phyloP scores from a whole-genome alignment of 768 basidiomycete species.

The Boletus patriciae region DNA sequence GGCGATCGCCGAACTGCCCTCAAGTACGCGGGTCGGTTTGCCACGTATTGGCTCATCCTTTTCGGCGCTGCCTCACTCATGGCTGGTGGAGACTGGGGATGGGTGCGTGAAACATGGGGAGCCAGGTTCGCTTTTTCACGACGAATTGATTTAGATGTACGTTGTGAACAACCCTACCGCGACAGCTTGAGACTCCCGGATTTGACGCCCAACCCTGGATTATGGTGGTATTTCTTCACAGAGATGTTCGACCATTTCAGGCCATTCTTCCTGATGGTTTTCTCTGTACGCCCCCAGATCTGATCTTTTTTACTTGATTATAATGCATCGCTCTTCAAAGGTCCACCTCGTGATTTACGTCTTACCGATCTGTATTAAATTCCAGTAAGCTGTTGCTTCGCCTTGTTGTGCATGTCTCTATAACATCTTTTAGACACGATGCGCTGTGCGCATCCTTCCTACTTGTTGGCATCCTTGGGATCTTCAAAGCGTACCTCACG shows the following conservation, averaged over 20 bases:
- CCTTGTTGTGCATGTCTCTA: background rate
- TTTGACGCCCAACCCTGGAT: slow-evolving; percentile 88
- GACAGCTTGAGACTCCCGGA: slow-evolving; percentile 79
- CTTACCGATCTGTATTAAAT: slow-evolving; percentile 82
- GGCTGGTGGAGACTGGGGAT: slow-evolving; percentile 59
- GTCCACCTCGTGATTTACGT: slow-evolving; percentile 83
- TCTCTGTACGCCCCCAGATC: slow-evolving; percentile 60
- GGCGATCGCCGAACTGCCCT: slow-evolving; percentile 6
- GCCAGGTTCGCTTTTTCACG: slow-evolving; percentile 53
- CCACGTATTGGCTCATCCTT: slow-evolving; percentile 49
- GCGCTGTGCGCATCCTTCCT: slow-evolving; percentile 78
- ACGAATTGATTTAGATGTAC: background rate
- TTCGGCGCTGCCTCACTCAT: slow-evolving; percentile 48
- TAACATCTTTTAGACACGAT: slow-evolving; percentile 59
- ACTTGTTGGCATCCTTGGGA: slow-evolving; percentile 72
- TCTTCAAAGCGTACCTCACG: slow-evolving; percentile 90
- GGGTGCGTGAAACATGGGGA: slow-evolving; percentile 83
- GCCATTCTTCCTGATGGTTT: slow-evolving; percentile 92
- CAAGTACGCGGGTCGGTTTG: slow-evolving; percentile 48
- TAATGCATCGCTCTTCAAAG: slow-evolving; percentile 35
- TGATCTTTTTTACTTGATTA: background rate
- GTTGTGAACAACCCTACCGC: background rate
- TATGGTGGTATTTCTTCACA: slow-evolving; percentile 99
- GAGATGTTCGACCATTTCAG: slow-evolving; percentile 99
- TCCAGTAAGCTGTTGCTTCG: slow-evolving; percentile 54